Evolutionary conservation across 768 basidiomycete species (phyloP), one percentile per base, ranked within the genome.

Genomic region (Agaricus sinodeliciosus): DNA sequence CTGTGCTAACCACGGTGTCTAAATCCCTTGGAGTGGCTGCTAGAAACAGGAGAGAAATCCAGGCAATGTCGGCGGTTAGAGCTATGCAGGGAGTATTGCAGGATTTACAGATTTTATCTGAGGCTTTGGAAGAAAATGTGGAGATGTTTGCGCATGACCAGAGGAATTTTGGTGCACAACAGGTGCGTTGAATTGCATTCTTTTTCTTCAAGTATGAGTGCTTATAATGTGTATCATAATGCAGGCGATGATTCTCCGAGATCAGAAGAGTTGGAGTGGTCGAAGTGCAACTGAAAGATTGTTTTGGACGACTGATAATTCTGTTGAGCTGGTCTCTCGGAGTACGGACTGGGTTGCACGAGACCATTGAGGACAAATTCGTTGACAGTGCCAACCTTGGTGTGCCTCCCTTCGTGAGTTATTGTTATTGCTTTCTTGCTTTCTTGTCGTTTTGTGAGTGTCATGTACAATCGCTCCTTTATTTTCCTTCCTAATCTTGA

Each of bases 151-250:
- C 90, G 28, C 85, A 90, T 63, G 92, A 94, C 67, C 89, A 94
- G 63, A 78, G 94, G 51, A 96, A 96, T 68, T 94, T 93, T 67
- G 94, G 92, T 50, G 94, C 96, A 52, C 96, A 99, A 66, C 96
- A 96, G 84, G 92, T 92, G 74, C 68, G 9, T 4, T 46, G 9
- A 5, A 13, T 25, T 45, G 4, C 0, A 6, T 27, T 9, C 26
- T 51, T 42, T 11, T n/a, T 11, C 26, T 43, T 18, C 35, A 40
- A 26, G 39, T 6, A 8, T 43, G 22, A 43, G 43, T 43, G 43
- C 22, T 45, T 11, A 39, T 22, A 39, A 36, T 55, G 25, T 55
- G 31, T 31, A 31, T 31, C 31, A 39, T 12, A 47, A 16, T 59
- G 19, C 58, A 95, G 90, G 95, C 95, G 15, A 94, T 96, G 85